phyloP scores from a whole-genome alignment of 2,329 filamentous ascomycete species.

The Cladorrhinum sp. region DNA sequence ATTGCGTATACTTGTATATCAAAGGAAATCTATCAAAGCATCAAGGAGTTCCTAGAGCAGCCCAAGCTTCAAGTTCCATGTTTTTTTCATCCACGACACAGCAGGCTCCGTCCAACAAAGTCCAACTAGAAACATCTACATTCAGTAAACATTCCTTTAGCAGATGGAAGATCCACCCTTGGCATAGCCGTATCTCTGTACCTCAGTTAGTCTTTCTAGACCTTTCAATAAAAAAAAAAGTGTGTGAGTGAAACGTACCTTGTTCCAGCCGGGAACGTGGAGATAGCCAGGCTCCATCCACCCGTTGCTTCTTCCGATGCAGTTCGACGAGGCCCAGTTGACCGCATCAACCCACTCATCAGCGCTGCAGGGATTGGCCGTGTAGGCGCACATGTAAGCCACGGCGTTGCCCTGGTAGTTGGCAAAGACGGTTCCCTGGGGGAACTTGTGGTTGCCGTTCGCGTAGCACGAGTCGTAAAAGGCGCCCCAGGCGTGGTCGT shows the following conservation, averaged over 20 bases:
- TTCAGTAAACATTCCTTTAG: neutral
- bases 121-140: too few species aligned
- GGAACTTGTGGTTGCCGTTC: neutral
- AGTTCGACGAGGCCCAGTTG: neutral
- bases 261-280: conserved; percentile 5
- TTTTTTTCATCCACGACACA: too few species aligned
- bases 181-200: conserved; percentile 11
- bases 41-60: too few species aligned
- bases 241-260: neutral
- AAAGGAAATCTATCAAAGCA: too few species aligned
- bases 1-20: too few species aligned
- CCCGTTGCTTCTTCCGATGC: neutral
- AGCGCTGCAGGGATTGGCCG: conserved; percentile 3
- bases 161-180: neutral
- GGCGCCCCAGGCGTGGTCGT: conserved; percentile 3
- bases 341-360: conserved; percentile 10
- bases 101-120: too few species aligned
- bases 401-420: conserved; percentile 1
- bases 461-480: neutral
- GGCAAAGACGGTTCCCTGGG: neutral
- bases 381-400: conserved; percentile 8
- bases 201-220: neutral
- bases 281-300: conserved; percentile 10
- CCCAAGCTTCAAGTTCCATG: too few species aligned
- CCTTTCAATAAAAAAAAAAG: neutral